phyloP scores from a whole-genome alignment of 805 yeast species.

The Suhomyces sp. region DNA sequence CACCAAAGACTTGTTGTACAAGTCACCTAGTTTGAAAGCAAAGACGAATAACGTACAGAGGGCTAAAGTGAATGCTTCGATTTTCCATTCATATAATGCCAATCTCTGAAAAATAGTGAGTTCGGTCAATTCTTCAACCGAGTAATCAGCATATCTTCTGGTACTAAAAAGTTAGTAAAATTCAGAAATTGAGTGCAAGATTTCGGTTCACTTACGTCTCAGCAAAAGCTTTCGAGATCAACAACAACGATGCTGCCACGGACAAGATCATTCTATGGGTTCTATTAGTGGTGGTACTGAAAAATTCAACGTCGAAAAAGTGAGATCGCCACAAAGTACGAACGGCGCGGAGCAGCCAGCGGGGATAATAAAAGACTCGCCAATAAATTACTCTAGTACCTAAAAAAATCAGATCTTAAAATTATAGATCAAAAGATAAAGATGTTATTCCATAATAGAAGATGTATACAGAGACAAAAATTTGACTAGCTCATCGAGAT shows the following conservation, averaged over 20 bases:
- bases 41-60: conserved; percentile 49
- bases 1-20: conserved; percentile 56
- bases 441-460: too few relatives aligned
- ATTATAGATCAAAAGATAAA: too few relatives aligned
- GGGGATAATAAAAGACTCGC: too few relatives aligned
- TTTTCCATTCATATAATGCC: conserved; percentile 65
- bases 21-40: conserved; percentile 57
- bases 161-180: conserved; percentile 4
- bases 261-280: background rate
- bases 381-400: too few relatives aligned
- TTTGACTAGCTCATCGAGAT: too few relatives aligned
- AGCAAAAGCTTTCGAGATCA: background rate
- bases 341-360: background rate
- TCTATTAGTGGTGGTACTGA: background rate
- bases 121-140: conserved; percentile 53
- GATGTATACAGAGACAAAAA: too few relatives aligned
- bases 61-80: conserved; percentile 59
- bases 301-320: conserved; percentile 1
- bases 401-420: too few relatives aligned
- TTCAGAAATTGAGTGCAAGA: background rate
- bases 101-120: conserved; percentile 62
- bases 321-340: background rate
- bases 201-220: background rate
- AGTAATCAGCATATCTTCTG: conserved; percentile 22
- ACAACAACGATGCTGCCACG: background rate